A percentile compares a stretch with the other conserved stretches of the same genome.
phyloP scores from a whole-genome alignment of 179 eudicot species.

The Beta macrorhiza region DNA sequence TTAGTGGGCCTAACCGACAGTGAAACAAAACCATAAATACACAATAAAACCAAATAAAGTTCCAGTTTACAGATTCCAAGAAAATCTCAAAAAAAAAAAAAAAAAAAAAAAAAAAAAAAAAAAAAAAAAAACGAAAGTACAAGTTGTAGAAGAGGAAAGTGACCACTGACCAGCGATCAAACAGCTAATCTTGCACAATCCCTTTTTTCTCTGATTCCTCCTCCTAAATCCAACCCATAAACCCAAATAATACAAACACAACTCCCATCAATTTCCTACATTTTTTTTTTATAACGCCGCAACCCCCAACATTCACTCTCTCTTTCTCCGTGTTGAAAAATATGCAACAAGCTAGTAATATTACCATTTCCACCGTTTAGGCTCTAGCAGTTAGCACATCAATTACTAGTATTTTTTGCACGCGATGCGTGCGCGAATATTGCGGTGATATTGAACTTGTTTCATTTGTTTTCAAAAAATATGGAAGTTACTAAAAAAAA shows the following conservation, averaged over 20 bases:
- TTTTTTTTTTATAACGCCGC: background rate
- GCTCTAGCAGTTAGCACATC: too few species aligned
- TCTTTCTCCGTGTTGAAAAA: conserved; percentile 1
- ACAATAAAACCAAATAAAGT: background rate
- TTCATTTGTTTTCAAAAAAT: too few species aligned
- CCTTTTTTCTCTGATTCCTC: background rate
- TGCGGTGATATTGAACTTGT: too few species aligned
- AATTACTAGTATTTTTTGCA: too few species aligned
- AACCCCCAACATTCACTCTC: background rate
- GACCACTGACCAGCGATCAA: conserved; percentile 11
- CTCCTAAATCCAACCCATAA: background rate
- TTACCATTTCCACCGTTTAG: background rate
- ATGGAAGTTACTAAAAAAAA: too few species aligned
- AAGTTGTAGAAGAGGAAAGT: background rate
- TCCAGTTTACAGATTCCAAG: background rate
- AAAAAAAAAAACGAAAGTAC: background rate
- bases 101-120: background rate
- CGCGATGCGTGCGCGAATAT: too few species aligned
- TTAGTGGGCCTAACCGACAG: too few species aligned
- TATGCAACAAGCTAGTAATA: background rate
- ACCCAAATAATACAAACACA: background rate
- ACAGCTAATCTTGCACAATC: background rate
- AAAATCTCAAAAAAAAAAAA: background rate
- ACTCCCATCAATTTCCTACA: too few species aligned
- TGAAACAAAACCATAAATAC: background rate